Evolutionary conservation across 2,329 filamentous ascomycete genomes (phyloP).

Genomic region (Spiromastix sp.): DNA sequence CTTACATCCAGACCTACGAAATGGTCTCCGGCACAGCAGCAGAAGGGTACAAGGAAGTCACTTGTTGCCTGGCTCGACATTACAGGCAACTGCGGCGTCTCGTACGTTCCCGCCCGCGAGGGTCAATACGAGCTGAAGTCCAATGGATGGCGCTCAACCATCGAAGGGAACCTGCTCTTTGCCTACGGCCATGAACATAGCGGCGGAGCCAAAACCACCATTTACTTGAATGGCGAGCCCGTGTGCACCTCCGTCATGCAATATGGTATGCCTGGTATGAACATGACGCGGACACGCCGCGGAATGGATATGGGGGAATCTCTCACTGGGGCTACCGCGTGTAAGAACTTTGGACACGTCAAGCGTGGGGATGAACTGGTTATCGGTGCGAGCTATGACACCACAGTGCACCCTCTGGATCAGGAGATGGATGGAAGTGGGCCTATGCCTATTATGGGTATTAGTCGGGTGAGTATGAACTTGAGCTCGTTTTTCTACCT

Average conservation of each 20-base stretch:
- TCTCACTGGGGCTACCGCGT: not conserved
- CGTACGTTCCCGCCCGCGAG: not conserved
- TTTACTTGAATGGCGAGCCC: not conserved
- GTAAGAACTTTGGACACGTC: conserved; percentile 1
- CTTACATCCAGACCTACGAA: conserved; percentile 2
- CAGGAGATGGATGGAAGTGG: not conserved
- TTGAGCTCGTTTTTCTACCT: too few species aligned
- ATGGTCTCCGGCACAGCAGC: not conserved
- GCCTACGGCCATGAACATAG: conserved; percentile 1
- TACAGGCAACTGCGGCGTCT: conserved; percentile 1
- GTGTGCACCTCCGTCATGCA: not conserved
- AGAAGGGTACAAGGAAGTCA: conserved; percentile 1
- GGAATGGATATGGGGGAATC: not conserved
- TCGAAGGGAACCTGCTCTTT: conserved; percentile 1
- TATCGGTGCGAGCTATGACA: conserved; percentile 1
- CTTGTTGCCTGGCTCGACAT: conserved; percentile 1
- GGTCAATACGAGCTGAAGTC: conserved; percentile 1
- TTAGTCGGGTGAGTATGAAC: conserved; percentile 2
- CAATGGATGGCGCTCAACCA: conserved; percentile 1
- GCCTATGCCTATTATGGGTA: conserved; percentile 3
- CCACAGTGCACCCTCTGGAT: conserved; percentile 1
- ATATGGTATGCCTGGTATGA: not conserved
- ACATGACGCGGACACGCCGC: not conserved
- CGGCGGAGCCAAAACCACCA: conserved; percentile 1
- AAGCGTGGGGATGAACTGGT: conserved; percentile 1